Base-by-base conservation (phyloP, 805 yeast genomes). In the Starmera dryadoides region DNA sequence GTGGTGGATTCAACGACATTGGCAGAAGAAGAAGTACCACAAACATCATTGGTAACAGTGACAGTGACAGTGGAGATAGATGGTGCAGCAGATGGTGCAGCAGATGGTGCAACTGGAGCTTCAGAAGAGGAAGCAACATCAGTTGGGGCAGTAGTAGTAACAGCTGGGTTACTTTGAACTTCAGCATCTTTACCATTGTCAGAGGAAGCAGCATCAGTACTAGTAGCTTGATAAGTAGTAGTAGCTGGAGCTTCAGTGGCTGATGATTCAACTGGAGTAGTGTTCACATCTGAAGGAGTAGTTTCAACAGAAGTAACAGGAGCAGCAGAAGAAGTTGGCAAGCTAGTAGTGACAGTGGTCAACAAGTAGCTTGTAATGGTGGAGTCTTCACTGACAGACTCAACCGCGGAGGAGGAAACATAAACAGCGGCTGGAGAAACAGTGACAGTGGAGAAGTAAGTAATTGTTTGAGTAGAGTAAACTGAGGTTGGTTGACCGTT, bases 391-490 rank as follows among this genome's bases (percentile, higher is more conserved):
- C 15, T 18, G 12, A 16, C 5, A 4, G 37, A 10, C 6, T 6
- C 9, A 17, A 15, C 18, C 9, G n/a, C 25, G 5, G n/a, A 14
- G 7, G 36, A 22, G 3, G 30, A 22, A 16, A 8, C 11, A 12
- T 6, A 16, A 31, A n/a, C 20, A 9, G 36, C 20, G 23, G 44
- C 37, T 7, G 43, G 38, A 11, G 50, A 33, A 12, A 32, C 42
- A 2, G 50, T 41, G 22, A 42, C 42, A 14, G 54, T 48, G 23
- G 55, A 44, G 39, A 40, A 48, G 41, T 50, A 46, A 4, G 44
- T 40, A 18, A 41, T 36, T 14, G 48, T 44, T 9, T 42, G 16
- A 14, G 52, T 48, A 4, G 42, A 19, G n/a, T 36, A 35, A 14
- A 38, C 19, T n/a, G 52, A 40, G 21, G 43, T 30, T 9, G 37